These are phyloP conservation scores for Leishmania martiniquensis DNA, from an alignment of 208 protist species.

Conservation along the genomic window DNA sequence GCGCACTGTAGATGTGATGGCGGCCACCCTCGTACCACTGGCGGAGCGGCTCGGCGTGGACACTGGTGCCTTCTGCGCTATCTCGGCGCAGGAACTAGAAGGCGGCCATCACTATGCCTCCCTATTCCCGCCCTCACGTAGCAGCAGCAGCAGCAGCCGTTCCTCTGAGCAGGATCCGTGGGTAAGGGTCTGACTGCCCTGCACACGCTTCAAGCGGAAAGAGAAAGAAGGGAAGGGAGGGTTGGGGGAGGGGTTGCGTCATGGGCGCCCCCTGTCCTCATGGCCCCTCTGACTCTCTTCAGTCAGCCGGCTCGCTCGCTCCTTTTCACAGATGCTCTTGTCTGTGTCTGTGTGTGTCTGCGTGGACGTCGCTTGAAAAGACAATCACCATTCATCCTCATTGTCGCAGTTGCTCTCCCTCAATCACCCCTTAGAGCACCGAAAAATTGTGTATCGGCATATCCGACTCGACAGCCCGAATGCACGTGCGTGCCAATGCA, in stretches of 20 bases:
- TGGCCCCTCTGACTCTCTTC: background rate
- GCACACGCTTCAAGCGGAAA: background rate
- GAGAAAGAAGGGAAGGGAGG: background rate
- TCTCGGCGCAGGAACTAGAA: constrained; percentile 1
- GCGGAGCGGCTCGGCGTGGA: constrained; percentile 42
- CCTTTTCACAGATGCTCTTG: background rate
- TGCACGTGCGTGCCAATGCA: background rate
- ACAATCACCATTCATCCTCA: background rate
- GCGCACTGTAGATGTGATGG: constrained; percentile 41
- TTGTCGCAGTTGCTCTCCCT: background rate
- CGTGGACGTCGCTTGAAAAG: background rate
- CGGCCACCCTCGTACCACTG: constrained; percentile 28
- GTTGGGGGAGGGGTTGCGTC: background rate
- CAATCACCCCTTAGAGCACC: no score
- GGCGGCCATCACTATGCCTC: constrained; percentile 2
- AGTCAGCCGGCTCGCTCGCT: background rate
- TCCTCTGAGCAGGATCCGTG: background rate
- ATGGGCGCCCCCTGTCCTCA: background rate
- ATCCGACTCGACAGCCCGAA: background rate
- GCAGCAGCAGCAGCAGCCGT: constrained; percentile 3
- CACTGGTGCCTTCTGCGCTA: constrained; percentile 26
- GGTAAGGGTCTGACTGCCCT: background rate
- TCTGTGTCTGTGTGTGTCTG: background rate
- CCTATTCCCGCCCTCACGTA: constrained; percentile 7
- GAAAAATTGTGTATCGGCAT: background rate